Evolutionary conservation across 129 eudicot species (phyloP).

Genomic region (Artemisia argyi): DNA sequence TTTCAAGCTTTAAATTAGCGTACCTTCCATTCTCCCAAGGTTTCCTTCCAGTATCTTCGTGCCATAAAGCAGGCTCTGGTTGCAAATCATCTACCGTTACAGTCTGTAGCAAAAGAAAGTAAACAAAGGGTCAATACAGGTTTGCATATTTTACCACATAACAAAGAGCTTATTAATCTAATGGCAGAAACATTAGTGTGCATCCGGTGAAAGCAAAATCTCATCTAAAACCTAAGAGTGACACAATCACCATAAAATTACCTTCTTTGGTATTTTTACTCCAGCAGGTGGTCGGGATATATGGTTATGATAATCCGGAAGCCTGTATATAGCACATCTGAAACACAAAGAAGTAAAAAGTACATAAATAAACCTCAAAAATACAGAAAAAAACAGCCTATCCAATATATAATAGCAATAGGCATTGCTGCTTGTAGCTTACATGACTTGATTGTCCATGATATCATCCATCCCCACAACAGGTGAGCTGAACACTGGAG

Average conservation of each 20-base stretch:
- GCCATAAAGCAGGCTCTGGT: slow-evolving; percentile 88
- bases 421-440: slow-evolving; percentile 30
- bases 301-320: slow-evolving; percentile 76
- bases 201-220: neutral
- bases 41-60: slow-evolving; percentile 78
- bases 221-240: neutral
- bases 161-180: neutral
- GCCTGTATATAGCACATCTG: slow-evolving; percentile 91
- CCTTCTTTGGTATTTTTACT: slow-evolving; percentile 81
- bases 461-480: slow-evolving; percentile 81
- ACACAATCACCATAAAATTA: slow-evolving; percentile 16
- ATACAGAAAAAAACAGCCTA: neutral
- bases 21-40: slow-evolving; percentile 80
- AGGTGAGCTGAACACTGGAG: slow-evolving; percentile 87
- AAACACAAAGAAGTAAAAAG: slow-evolving; percentile 8
- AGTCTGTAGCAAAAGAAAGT: slow-evolving; percentile 37
- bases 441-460: slow-evolving; percentile 94
- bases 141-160: slow-evolving; percentile 1
- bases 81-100: slow-evolving; percentile 68
- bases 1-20: no score
- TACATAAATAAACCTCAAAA: neutral
- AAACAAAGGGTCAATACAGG: slow-evolving; percentile 2
- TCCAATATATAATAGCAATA: neutral
- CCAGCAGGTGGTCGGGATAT: slow-evolving; percentile 76
- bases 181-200: neutral